phyloP scores from a whole-genome alignment of 345 rosid genomes.

The Toxicodendron radicans region DNA sequence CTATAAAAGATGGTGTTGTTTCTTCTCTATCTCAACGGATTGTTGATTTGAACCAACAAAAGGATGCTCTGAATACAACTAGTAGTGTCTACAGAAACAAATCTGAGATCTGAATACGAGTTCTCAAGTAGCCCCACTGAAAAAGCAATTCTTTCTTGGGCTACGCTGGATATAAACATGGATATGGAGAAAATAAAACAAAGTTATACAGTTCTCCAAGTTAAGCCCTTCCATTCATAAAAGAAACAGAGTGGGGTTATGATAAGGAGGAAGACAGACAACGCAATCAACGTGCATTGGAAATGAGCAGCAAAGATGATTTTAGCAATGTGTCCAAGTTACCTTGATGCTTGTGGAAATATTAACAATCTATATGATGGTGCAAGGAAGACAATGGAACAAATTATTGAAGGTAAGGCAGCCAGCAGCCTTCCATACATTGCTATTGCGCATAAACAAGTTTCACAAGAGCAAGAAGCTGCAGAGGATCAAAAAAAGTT shows the following conservation, averaged over 20 bases:
- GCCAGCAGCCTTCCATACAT: conserved; percentile 70
- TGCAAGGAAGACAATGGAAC: conserved; percentile 35
- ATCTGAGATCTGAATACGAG: conserved; percentile 29
- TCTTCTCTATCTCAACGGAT: conserved; percentile 33
- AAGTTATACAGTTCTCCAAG: conserved; percentile 40
- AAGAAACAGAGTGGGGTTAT: conserved; percentile 71
- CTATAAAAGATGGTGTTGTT: not conserved
- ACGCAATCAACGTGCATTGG: conserved; percentile 45
- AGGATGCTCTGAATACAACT: conserved; percentile 62
- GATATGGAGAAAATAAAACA: conserved; percentile 36
- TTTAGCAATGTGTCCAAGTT: conserved; percentile 61
- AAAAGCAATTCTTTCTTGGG: conserved; percentile 33
- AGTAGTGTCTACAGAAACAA: conserved; percentile 47
- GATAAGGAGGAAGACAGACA: conserved; percentile 28
- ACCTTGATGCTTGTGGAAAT: conserved; percentile 48
- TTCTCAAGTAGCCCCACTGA: conserved; percentile 72
- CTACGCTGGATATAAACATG: conserved; percentile 33
- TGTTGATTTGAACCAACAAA: conserved; percentile 50
- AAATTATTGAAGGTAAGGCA: conserved; percentile 61
- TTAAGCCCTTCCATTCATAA: conserved; percentile 67
- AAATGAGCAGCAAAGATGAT: conserved; percentile 82
- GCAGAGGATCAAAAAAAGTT: conserved; percentile 26
- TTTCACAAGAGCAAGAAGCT: conserved; percentile 18
- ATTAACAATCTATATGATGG: conserved; percentile 31
- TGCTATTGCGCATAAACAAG: conserved; percentile 57